Conservation (phyloP, 805 yeast genomes). For the Torulaspora indica region DNA sequence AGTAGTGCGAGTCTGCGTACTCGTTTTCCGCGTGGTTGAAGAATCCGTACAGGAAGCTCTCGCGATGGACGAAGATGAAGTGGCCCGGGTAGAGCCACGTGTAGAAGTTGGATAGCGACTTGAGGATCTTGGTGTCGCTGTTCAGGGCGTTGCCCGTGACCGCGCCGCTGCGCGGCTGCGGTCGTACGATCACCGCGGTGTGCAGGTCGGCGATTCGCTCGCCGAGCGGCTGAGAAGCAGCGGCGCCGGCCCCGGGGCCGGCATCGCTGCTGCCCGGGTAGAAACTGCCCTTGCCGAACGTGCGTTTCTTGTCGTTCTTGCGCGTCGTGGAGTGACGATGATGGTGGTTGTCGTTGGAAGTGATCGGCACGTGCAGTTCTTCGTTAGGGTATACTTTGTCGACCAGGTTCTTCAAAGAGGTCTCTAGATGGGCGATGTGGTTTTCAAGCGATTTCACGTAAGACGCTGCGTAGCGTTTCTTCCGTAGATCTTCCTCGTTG, state of each 20-base stretch:
- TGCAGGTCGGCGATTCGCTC: conserved; percentile 35
- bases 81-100: conserved; percentile 65
- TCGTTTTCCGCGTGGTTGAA: conserved; percentile 48
- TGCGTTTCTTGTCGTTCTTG: conserved; percentile 14
- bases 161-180: conserved; percentile 15
- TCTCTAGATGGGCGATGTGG: conserved; percentile 31
- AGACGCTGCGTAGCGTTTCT: conserved; percentile 46
- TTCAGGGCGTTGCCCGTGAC: conserved; percentile 23
- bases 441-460: conserved; percentile 46
- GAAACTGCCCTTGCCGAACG: conserved; percentile 32
- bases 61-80: conserved; percentile 58
- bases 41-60: conserved; percentile 56
- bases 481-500: conserved; percentile 47
- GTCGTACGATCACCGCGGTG: conserved; percentile 33
- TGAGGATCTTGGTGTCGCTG: conserved; percentile 30
- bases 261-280: conserved; percentile 31
- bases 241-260: conserved; percentile 8
- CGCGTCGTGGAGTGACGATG: background rate
- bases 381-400: conserved; percentile 23
- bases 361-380: conserved; percentile 20
- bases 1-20: conserved; percentile 43
- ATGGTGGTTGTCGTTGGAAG: conserved; percentile 19
- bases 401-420: conserved; percentile 24
- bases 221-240: conserved; percentile 3
- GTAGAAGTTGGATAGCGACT: conserved; percentile 42